These are phyloP conservation scores for Elongisporangium senticosum DNA, from an alignment of 352 stramenopile species.

Conservation along the genomic window DNA sequence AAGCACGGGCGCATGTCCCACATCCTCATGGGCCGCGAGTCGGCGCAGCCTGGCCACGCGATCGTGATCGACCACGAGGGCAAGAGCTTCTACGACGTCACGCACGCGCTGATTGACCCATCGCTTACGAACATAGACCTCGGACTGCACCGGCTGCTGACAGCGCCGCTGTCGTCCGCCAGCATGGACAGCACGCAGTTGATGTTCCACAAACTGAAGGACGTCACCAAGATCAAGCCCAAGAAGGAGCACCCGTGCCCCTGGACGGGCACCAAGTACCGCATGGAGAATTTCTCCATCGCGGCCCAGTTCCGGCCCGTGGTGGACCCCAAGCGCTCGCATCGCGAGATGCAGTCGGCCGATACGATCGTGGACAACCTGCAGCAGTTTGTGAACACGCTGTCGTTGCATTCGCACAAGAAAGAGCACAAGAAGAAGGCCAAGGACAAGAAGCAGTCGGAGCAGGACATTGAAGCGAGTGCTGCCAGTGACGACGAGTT, in stretches of 20 bases:
- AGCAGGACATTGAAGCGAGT: background rate
- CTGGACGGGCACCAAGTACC: slow-evolving; percentile 68
- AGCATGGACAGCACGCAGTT: slow-evolving; percentile 49
- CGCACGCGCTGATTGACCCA: slow-evolving; percentile 38
- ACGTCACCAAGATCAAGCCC: slow-evolving; percentile 22
- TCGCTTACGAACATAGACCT: slow-evolving; percentile 68
- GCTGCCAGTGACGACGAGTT: slow-evolving; percentile 5
- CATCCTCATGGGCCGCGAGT: slow-evolving; percentile 43
- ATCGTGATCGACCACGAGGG: slow-evolving; percentile 61
- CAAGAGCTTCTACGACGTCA: slow-evolving; percentile 60
- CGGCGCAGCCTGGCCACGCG: slow-evolving; percentile 27
- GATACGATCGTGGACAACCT: slow-evolving; percentile 45
- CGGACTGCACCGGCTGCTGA: slow-evolving; percentile 67
- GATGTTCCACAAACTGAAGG: slow-evolving; percentile 54
- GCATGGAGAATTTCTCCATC: slow-evolving; percentile 66
- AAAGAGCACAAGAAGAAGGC: slow-evolving; percentile 5
- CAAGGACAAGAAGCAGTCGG: slow-evolving; percentile 17
- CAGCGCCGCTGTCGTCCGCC: slow-evolving; percentile 57
- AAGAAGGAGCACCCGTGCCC: slow-evolving; percentile 27
- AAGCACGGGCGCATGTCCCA: slow-evolving; percentile 70
- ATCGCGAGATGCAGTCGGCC: slow-evolving; percentile 26
- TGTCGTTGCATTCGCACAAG: slow-evolving; percentile 28
- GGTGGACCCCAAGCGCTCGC: slow-evolving; percentile 42
- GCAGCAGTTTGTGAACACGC: slow-evolving; percentile 52
- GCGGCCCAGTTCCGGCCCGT: slow-evolving; percentile 47